phyloP scores from a whole-genome alignment of 345 rosid genomes.

The Eucalyptus curtisii region DNA sequence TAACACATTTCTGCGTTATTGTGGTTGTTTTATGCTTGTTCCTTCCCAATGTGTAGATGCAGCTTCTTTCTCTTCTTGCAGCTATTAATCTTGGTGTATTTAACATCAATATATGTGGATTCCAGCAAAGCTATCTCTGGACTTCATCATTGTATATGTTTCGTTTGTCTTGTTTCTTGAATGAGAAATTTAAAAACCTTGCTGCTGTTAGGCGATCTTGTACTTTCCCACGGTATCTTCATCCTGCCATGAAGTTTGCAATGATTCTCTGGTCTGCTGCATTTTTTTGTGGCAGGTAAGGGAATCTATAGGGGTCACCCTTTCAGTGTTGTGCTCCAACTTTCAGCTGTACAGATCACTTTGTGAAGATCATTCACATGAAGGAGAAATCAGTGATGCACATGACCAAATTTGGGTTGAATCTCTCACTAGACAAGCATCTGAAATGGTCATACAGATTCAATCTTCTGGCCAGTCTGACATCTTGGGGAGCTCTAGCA shows the following conservation, averaged over 20 bases:
- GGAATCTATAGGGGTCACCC: constrained; percentile 85
- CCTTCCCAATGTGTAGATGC: neutral
- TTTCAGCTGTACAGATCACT: constrained; percentile 55
- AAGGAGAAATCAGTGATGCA: constrained; percentile 17
- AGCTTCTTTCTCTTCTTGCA: neutral
- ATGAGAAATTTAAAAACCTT: neutral
- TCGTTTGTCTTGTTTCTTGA: neutral
- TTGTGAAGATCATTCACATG: constrained; percentile 28
- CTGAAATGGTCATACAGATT: constrained; percentile 59
- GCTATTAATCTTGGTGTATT: neutral
- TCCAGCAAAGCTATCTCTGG: neutral
- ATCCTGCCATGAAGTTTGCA: neutral
- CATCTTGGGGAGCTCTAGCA: constrained; percentile 29
- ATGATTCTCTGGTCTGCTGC: neutral
- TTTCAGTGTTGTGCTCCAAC: constrained; percentile 83
- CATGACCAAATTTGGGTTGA: constrained; percentile 46
- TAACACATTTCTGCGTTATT: neutral
- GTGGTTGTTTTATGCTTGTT: neutral
- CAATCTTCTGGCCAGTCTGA: constrained; percentile 60
- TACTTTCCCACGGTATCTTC: neutral
- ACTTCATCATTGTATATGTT: neutral
- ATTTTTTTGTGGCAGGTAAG: constrained; percentile 50
- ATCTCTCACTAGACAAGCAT: constrained; percentile 51
- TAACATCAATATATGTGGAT: neutral
- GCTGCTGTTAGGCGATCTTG: neutral